Evolutionary conservation across 1,284 basidiomycete genomes (phyloP).

Genomic region (Hypsizygus ulmarius): DNA sequence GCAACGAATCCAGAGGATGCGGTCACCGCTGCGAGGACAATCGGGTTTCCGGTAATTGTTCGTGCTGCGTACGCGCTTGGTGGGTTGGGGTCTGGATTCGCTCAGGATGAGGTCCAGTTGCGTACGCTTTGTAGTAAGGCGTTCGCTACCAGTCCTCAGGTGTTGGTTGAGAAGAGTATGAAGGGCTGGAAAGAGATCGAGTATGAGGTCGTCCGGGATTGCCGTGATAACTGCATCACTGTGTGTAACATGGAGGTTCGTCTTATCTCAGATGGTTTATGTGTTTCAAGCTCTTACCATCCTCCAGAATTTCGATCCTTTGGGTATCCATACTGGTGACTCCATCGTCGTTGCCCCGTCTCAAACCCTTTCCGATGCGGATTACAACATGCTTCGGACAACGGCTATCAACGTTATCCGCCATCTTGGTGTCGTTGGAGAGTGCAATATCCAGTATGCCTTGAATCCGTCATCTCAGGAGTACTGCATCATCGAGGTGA

Average conservation of each 20-base stretch:
- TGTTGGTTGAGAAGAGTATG: slow-evolving; percentile 98
- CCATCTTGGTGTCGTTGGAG: slow-evolving; percentile 95
- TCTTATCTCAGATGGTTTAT: slow-evolving; percentile 12
- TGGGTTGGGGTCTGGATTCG: slow-evolving; percentile 93
- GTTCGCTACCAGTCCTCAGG: slow-evolving; percentile 96
- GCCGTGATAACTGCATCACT: slow-evolving; percentile 96
- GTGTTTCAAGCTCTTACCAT: slow-evolving; percentile 7
- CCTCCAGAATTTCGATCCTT: slow-evolving; percentile 91
- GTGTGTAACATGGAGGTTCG: slow-evolving; percentile 99
- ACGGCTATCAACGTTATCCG: slow-evolving; percentile 98
- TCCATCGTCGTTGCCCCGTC: slow-evolving; percentile 99
- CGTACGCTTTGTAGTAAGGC: slow-evolving; percentile 88
- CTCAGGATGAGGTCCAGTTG: slow-evolving; percentile 86
- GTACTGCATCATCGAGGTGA: slow-evolving; percentile 96
- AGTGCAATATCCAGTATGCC: slow-evolving; percentile 99
- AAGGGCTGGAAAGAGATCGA: slow-evolving; percentile 99
- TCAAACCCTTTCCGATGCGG: slow-evolving; percentile 95
- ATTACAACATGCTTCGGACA: slow-evolving; percentile 98
- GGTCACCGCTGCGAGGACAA: slow-evolving; percentile 76
- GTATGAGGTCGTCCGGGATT: slow-evolving; percentile 99
- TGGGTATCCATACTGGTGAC: slow-evolving; percentile 98
- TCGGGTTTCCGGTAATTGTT: slow-evolving; percentile 97
- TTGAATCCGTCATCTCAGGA: slow-evolving; percentile 93
- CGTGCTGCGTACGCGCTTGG: slow-evolving; percentile 96
- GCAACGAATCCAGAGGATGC: slow-evolving; percentile 88